A percentile compares a stretch with the other conserved stretches of the same genome.
phyloP scores from a whole-genome alignment of 352 stramenopile genomes.

The Thalassiosira pacifica region DNA sequence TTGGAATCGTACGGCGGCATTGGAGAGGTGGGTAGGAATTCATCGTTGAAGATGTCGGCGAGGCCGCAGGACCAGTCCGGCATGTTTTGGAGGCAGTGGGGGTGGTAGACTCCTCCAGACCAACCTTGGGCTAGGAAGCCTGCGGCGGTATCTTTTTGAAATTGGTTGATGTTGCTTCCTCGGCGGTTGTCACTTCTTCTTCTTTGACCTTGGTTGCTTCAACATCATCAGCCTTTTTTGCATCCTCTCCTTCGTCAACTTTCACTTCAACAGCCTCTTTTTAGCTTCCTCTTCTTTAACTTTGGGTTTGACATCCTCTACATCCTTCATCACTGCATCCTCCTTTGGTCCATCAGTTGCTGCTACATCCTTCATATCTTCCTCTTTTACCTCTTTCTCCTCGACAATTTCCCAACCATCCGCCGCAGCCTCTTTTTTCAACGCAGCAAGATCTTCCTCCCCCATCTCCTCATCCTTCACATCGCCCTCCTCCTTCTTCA shows the following conservation, averaged over 20 bases:
- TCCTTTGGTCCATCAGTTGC: background rate
- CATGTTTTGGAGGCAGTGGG: slow-evolving; percentile 77
- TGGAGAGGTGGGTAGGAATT: slow-evolving; percentile 70
- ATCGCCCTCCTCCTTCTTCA: slow-evolving; percentile 13
- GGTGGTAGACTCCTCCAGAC: slow-evolving; percentile 70
- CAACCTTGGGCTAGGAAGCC: slow-evolving; percentile 82
- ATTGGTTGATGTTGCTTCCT: background rate
- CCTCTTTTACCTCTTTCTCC: background rate
- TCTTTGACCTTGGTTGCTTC: background rate
- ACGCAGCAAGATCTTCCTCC: slow-evolving; percentile 1
- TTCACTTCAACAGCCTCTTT: background rate
- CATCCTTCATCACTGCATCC: background rate
- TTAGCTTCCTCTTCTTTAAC: too few relatives aligned
- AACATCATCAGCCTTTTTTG: background rate
- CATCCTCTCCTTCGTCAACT: background rate
- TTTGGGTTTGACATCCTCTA: too few relatives aligned
- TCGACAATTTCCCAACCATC: background rate
- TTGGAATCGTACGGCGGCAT: slow-evolving; percentile 77
- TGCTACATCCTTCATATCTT: slow-evolving; percentile 1
- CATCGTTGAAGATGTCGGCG: slow-evolving; percentile 76
- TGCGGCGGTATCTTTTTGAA: slow-evolving; percentile 59
- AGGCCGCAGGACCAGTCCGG: slow-evolving; percentile 76
- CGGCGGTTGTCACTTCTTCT: background rate
- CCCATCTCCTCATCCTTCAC: background rate
- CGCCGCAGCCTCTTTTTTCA: background rate